Evolutionary conservation across 2,329 filamentous ascomycete genomes (phyloP).

Genomic region (Albifimbria verrucaria): DNA sequence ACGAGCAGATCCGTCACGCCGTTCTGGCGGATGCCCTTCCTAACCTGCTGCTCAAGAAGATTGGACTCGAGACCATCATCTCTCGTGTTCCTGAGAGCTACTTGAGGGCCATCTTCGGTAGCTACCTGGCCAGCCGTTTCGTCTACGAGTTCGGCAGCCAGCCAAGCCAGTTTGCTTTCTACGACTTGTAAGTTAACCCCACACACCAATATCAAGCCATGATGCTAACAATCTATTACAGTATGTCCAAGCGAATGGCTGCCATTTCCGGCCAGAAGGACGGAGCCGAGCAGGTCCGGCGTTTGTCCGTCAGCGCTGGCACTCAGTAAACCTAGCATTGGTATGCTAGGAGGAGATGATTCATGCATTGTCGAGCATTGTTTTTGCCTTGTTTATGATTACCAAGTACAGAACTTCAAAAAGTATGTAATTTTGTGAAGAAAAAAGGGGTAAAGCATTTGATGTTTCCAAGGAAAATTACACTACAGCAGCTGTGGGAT

Average conservation of each 20-base stretch:
- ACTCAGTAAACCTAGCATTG: constrained; percentile 1
- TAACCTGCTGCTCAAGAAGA: constrained; percentile 77
- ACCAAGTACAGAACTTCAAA: background rate
- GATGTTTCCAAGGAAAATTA: background rate
- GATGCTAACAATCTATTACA: constrained; percentile 34
- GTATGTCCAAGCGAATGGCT: constrained; percentile 65
- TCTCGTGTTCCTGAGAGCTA: constrained; percentile 87
- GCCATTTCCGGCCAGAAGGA: constrained; percentile 27
- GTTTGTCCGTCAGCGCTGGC: constrained; percentile 18
- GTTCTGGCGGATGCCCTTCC: constrained; percentile 86
- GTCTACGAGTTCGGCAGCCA: constrained; percentile 93
- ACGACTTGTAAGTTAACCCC: constrained; percentile 76
- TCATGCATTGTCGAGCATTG: constrained; percentile 1
- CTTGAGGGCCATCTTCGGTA: constrained; percentile 91
- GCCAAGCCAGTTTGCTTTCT: constrained; percentile 96
- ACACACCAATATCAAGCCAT: background rate
- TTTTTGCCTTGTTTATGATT: background rate
- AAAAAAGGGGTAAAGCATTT: constrained; percentile 1
- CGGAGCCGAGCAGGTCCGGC: constrained; percentile 23
- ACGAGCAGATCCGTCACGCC: constrained; percentile 70
- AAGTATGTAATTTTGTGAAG: background rate
- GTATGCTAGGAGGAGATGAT: background rate
- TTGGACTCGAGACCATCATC: constrained; percentile 86
- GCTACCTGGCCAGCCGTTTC: constrained; percentile 90
- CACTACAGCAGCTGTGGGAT: background rate